Evolutionary conservation across 495 filamentous ascomycete species (phyloP).

Genomic region (Neurospora sp.): DNA sequence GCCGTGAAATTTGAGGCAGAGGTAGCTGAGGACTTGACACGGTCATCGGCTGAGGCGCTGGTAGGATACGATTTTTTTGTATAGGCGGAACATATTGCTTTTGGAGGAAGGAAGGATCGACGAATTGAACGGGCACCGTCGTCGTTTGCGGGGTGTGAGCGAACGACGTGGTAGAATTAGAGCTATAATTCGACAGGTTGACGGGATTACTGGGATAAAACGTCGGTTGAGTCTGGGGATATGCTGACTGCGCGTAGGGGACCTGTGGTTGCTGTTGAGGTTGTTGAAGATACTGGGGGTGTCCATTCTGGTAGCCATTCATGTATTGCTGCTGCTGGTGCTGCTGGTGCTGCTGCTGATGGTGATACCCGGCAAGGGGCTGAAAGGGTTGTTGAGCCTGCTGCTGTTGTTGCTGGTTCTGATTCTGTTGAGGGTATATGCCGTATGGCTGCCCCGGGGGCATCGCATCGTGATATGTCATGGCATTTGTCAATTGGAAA

Average conservation of each 20-base stretch:
- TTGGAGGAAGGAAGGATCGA: not conserved
- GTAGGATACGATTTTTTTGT: not conserved
- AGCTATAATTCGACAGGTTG: not conserved
- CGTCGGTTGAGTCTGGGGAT: not conserved
- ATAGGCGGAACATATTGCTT: not conserved
- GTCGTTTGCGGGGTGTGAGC: not conserved
- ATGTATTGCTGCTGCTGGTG: constrained; percentile 7
- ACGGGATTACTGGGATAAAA: not conserved
- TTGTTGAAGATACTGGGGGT: constrained; percentile 6
- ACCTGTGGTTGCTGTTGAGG: constrained; percentile 16
- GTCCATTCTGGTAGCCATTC: constrained; percentile 9
- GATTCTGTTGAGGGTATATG: constrained; percentile 19
- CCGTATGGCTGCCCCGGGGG: constrained; percentile 35
- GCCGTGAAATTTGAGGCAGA: constrained; percentile 4
- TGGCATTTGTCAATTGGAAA: constrained; percentile 15
- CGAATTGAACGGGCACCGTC: not conserved
- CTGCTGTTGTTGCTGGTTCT: constrained; percentile 9
- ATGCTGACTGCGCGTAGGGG: constrained; percentile 13
- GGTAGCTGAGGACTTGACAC: not conserved
- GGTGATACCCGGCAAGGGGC: constrained; percentile 1
- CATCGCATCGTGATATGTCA: constrained; percentile 34
- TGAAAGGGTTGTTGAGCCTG: not conserved
- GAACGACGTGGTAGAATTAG: not conserved
- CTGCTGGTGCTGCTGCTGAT: constrained; percentile 14
- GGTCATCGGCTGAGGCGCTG: not conserved